A percentile compares a stretch with the other conserved stretches of the same genome.
These are phyloP conservation scores for Xanthoparmelia taractica DNA, from an alignment of 495 filamentous ascomycete species.

Conservation along the genomic window DNA sequence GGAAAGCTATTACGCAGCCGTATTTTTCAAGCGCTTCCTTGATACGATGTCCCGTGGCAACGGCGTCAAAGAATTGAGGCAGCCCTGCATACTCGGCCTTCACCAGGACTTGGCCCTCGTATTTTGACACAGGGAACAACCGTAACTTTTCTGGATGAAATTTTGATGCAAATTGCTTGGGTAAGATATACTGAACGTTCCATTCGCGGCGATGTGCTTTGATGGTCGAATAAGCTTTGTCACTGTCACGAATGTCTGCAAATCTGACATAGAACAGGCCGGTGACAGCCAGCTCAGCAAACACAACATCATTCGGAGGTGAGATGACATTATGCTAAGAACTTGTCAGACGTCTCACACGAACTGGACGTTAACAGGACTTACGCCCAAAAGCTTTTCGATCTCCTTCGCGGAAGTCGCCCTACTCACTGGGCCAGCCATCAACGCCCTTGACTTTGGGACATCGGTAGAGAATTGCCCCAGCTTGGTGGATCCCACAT, in stretches of 20 bases:
- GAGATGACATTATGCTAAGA: constrained; percentile 19
- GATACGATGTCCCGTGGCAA: constrained; percentile 30
- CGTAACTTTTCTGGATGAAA: constrained; percentile 23
- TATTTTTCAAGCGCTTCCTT: constrained; percentile 43
- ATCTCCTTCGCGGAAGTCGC: constrained; percentile 19
- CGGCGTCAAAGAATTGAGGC: constrained; percentile 19
- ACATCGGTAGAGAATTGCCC: constrained; percentile 24
- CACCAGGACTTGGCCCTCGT: constrained; percentile 48
- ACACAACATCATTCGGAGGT: constrained; percentile 21
- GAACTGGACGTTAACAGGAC: constrained; percentile 2
- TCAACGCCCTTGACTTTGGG: constrained; percentile 22
- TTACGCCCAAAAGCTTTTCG: constrained; percentile 26
- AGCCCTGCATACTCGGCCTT: constrained; percentile 31
- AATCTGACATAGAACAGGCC: constrained; percentile 49
- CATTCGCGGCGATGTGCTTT: constrained; percentile 41
- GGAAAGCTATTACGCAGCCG: constrained; percentile 48
- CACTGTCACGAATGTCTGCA: constrained; percentile 51
- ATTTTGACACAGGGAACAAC: constrained; percentile 23
- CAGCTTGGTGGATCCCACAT: constrained; percentile 1
- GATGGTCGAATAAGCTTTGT: constrained; percentile 39
- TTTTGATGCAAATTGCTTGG: constrained; percentile 35
- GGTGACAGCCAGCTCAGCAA: constrained; percentile 24
- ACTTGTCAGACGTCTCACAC: constrained; percentile 10
- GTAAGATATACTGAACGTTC: constrained; percentile 42
- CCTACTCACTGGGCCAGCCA: constrained; percentile 19